Percentiles rank a stretch among this genome's conserved stretches.
These are phyloP conservation scores for Starmerella bombicola DNA, from an alignment of 805 yeast species.

Conservation along the genomic window DNA sequence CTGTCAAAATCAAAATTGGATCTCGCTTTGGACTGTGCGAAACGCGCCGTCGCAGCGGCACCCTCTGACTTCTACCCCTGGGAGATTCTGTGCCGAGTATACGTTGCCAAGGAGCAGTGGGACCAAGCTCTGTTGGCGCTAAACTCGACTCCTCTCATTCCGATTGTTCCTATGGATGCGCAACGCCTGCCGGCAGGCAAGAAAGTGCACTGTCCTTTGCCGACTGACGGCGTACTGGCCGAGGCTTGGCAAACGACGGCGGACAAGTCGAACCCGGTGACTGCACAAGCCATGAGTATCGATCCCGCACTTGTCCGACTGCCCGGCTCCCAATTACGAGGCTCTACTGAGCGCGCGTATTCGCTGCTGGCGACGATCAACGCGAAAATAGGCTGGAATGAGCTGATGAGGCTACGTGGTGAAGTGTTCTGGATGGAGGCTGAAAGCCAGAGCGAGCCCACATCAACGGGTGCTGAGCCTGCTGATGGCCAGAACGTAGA, in stretches of 20 bases:
- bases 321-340: slow-evolving; percentile 40
- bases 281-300: slow-evolving; percentile 11
- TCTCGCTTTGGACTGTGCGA: slow-evolving; percentile 48
- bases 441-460: slow-evolving; percentile 35
- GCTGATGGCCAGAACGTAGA: neutral
- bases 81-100: slow-evolving; percentile 50
- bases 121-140: slow-evolving; percentile 51
- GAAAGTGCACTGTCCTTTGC: slow-evolving; percentile 38
- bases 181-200: slow-evolving; percentile 36
- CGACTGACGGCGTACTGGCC: slow-evolving; percentile 42
- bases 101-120: slow-evolving; percentile 44
- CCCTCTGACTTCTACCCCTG: slow-evolving; percentile 69
- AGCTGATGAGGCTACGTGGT: slow-evolving; percentile 50
- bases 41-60: slow-evolving; percentile 48
- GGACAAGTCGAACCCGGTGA: slow-evolving; percentile 25
- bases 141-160: slow-evolving; percentile 65
- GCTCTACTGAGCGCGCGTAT: slow-evolving; percentile 50
- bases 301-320: slow-evolving; percentile 41
- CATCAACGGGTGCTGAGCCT: neutral
- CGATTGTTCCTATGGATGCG: slow-evolving; percentile 36
- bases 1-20: slow-evolving; percentile 41
- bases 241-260: slow-evolving; percentile 36
- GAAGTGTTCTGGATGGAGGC: slow-evolving; percentile 70
- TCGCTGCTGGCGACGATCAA: slow-evolving; percentile 58
- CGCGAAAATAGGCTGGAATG: slow-evolving; percentile 72